These are phyloP conservation scores for Nematocida homosporus DNA, from an alignment of 371 early-diverging fungal species.

Conservation along the genomic window DNA sequence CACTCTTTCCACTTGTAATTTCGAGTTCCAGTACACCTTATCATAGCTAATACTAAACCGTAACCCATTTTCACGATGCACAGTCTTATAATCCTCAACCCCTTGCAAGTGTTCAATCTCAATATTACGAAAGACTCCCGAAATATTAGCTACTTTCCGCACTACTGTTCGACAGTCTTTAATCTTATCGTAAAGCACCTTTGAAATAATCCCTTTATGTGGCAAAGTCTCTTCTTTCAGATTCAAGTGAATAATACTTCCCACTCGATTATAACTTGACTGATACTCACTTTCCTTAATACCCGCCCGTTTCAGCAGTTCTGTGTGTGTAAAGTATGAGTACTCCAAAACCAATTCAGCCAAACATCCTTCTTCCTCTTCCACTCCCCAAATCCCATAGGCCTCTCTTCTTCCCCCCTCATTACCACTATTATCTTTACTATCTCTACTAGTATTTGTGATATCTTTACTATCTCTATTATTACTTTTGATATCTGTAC, in stretches of 20 bases:
- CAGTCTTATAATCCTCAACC: constrained; percentile 52
- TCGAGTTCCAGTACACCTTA: constrained; percentile 96
- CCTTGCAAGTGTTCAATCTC: constrained; percentile 66
- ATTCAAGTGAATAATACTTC: constrained; percentile 67
- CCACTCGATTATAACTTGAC: constrained; percentile 64
- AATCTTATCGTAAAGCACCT: constrained; percentile 63
- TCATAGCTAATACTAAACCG: constrained; percentile 85
- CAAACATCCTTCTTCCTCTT: not conserved
- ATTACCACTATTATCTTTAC: not conserved
- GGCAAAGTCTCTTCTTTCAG: constrained; percentile 59
- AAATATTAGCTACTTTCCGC: constrained; percentile 62
- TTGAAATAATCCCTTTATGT: constrained; percentile 64
- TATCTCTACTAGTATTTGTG: too few species aligned
- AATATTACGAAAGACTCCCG: constrained; percentile 60
- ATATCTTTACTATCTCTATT: not conserved
- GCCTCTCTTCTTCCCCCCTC: not conserved
- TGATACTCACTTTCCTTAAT: constrained; percentile 47
- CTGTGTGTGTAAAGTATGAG: constrained; percentile 53
- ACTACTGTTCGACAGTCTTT: constrained; percentile 63
- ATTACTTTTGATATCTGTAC: not conserved
- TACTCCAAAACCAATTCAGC: constrained; percentile 39
- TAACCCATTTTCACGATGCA: constrained; percentile 80
- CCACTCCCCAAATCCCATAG: not conserved
- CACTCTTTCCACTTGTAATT: constrained; percentile 86
- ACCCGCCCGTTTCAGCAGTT: constrained; percentile 43